Evolutionary conservation across 441 rosid species (phyloP).

Genomic region (Erodium texanum): DNA sequence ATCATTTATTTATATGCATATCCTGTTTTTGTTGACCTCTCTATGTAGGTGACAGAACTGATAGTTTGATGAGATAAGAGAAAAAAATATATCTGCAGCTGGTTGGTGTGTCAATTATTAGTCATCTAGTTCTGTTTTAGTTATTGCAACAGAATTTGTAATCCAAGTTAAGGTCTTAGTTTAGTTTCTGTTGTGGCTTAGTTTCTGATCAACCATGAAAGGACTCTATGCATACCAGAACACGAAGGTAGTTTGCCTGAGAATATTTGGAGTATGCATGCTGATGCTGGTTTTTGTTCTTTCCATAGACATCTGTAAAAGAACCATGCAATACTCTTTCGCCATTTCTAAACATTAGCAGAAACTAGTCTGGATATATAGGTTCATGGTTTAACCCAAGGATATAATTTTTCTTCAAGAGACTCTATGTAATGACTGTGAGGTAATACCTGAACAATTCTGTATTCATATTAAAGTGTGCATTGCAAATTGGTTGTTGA

Average conservation of each 20-base stretch:
- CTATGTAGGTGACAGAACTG: neutral
- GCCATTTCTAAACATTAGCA: neutral
- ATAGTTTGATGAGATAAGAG: neutral
- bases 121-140: neutral
- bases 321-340: neutral
- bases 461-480: neutral
- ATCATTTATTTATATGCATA: neutral
- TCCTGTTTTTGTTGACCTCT: neutral
- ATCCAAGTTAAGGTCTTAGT: neutral
- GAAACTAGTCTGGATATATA: neutral
- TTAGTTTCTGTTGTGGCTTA: neutral
- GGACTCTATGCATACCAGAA: constrained; percentile 1
- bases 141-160: neutral
- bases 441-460: neutral
- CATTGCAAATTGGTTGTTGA: neutral
- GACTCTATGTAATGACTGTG: neutral
- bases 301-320: neutral
- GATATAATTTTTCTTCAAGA: constrained; percentile 7
- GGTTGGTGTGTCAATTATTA: neutral
- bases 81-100: neutral
- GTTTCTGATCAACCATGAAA: constrained; percentile 4
- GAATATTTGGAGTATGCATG: neutral
- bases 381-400: neutral
- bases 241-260: neutral
- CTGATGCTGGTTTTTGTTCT: constrained; percentile 1